Evolutionary conservation across 768 basidiomycete species (phyloP).

Genomic region (Phaeolepiota aurea): DNA sequence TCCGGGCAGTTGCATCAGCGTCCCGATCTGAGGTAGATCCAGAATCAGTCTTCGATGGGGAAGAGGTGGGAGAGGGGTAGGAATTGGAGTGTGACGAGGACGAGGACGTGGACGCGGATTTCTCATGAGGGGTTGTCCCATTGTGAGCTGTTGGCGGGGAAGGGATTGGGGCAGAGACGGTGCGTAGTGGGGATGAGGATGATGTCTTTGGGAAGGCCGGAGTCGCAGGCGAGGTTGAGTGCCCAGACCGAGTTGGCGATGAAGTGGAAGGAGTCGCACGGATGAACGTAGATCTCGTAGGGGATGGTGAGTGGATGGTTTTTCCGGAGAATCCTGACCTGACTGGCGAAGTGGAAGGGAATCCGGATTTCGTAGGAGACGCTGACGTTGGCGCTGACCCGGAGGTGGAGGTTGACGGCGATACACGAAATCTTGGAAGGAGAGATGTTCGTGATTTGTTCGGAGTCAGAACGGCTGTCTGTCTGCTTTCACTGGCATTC

Average conservation of each 20-base stretch:
- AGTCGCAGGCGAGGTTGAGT: neutral
- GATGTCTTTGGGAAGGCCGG: too few species aligned
- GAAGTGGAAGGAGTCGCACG: neutral
- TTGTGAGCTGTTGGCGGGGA: neutral
- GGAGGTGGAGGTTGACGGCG: constrained; percentile 7
- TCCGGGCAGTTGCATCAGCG: neutral
- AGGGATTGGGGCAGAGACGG: neutral
- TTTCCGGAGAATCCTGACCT: neutral
- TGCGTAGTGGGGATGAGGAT: neutral
- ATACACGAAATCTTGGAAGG: constrained; percentile 8
- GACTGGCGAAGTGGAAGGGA: neutral
- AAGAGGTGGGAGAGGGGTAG: neutral
- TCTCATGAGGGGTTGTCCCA: neutral
- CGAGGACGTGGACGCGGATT: neutral
- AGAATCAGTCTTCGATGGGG: neutral
- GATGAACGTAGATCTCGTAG: neutral
- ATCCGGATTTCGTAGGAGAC: neutral
- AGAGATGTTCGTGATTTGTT: constrained; percentile 5
- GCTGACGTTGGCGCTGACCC: constrained; percentile 2
- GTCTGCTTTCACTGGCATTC: neutral
- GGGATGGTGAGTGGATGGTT: neutral
- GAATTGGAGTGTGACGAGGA: neutral
- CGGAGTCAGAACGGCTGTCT: neutral
- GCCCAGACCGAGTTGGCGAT: neutral
- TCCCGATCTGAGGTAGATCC: neutral